Base-by-base conservation (phyloP, 148 eudicot genomes). In the Vaccinium darrowii region DNA sequence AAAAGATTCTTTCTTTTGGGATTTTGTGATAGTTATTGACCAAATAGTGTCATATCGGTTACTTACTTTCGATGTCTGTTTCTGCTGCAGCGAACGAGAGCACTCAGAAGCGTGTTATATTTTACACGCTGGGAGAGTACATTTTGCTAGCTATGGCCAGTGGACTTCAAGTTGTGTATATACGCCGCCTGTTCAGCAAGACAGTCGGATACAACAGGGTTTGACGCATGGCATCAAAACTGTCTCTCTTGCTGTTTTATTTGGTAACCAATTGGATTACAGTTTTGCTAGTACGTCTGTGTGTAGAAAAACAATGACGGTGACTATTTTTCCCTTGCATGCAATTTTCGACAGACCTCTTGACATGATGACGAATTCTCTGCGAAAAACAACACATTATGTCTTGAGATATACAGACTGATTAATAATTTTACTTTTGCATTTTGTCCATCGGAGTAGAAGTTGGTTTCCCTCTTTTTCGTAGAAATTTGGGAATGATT, bases 71-170 rank as follows among this genome's bases (percentile, higher is more conserved):
- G 33, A 13, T 71, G 30, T 80, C 8, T 85, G 79, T 63, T 85
- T 65, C 71, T 83, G 56, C 47, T 83, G 87, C 87, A 93, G 95
- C 93, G 14, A 93, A 93, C 57, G 93, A 93, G 90, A 93, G 92
- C 90, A 93, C 95, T 33, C 81, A 90, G 84, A 92, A 88, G 86
- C 91, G 95, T 10, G 92, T 93, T 8, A 87, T 92, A 82, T 79
- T 88, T 57, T 93, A 93, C 92, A 93, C 95, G 8, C 60, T 93
- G 36, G 92, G 86, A 21, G 95, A 91, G 83, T 93, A 91, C 79
- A 63, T 86, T 25, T 19, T 93, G 92, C 88, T 93, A 76, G 91
- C 86, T 51, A 79, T 86, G 84, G 93, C 88, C 11, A 93, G 95
- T 65, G 91, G 81, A 85, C 92, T 91, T 78, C 95, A 93, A 85